Percentiles rank a stretch among this genome's conserved stretches.
Evolutionary conservation across 805 yeast genomes (phyloP).

Genomic region (Cyberlindnera veronae): DNA sequence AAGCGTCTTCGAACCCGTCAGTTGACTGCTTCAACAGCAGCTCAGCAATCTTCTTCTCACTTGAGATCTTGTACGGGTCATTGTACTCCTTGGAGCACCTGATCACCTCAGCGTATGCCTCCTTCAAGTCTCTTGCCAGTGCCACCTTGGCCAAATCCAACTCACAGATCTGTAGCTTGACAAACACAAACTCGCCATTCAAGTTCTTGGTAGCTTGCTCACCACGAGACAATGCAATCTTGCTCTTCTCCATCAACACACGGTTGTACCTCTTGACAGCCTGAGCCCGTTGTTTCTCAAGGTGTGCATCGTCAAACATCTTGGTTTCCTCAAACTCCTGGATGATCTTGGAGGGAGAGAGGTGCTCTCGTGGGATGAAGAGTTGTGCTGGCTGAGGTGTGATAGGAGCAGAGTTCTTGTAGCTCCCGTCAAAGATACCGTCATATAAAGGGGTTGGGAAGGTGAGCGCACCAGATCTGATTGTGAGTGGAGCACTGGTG

Average conservation of each 20-base stretch:
- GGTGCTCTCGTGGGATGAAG: background rate
- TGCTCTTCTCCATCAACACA: constrained; percentile 1
- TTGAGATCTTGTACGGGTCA: constrained; percentile 5
- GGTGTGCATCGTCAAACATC: constrained; percentile 3
- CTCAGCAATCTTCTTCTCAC: constrained; percentile 3
- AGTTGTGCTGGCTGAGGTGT: background rate
- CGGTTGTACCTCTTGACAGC: constrained; percentile 11
- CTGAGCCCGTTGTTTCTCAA: constrained; percentile 3
- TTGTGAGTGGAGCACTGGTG: background rate
- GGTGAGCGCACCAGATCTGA: constrained; percentile 2
- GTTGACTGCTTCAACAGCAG: constrained; percentile 1
- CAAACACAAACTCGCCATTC: background rate
- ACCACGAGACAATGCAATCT: background rate
- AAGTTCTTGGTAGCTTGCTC: background rate
- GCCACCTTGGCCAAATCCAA: constrained; percentile 10
- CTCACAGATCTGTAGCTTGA: constrained; percentile 9
- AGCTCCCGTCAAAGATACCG: constrained; percentile 4
- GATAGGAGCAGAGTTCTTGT: constrained; percentile 1
- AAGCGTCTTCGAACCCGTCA: constrained; percentile 4
- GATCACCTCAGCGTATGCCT: constrained; percentile 1
- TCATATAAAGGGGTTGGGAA: constrained; percentile 6
- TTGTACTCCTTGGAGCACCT: background rate
- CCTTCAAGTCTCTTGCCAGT: constrained; percentile 4
- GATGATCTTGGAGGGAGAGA: constrained; percentile 5
- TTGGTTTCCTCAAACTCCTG: constrained; percentile 5